Base-by-base conservation (phyloP, 1,139 yeast species). In the Kodamaea sp. region DNA sequence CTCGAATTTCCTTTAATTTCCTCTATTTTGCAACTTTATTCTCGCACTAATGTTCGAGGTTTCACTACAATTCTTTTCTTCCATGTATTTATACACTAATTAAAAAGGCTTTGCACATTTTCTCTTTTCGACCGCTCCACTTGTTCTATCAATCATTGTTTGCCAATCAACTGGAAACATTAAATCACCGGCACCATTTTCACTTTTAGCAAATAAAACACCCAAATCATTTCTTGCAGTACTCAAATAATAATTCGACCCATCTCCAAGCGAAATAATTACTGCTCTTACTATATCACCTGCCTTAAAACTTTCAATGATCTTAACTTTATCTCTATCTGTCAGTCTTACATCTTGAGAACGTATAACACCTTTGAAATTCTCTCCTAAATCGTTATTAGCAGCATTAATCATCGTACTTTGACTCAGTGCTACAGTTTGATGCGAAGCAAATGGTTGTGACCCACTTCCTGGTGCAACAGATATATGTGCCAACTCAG, bases 101-200 rank as follows among this genome's bases (percentile, higher is more conserved):
- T 53, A 69, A 51, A 84, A 83, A 7, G 97, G 96, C 60, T 88
- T 90, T 5, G 98, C 98, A 63, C 96, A 88, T 60, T 94, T 94
- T 43, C 98, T 74, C 52, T 71, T 70, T 55, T 90, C 97, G 23
- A 79, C 63, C 15, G 73, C 75, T 1, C 97, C 97, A 4, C 89
- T 79, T 31, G 65, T 68, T 4, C 82, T 80, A 47, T 87, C 81
- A 35, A 84, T 75, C 97, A 94, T 92, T 8, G 89, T 85, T 62
- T 89, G 90, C 97, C 98, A 94, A 63, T 92, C 97, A 29, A 89
- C 63, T 3, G 98, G 95, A 52, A 81, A 84, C 92, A 94, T 81
- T 44, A 83, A 66, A 36, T 78, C 81, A 2, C 96, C 97, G 7
- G 83, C 78, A 8, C 89, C 85, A 37, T 75, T 76, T 43, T 71